Percentiles rank a stretch among this genome's conserved stretches.
phyloP scores from a whole-genome alignment of 305 asterid genomes.

The Solanum hybrid region DNA sequence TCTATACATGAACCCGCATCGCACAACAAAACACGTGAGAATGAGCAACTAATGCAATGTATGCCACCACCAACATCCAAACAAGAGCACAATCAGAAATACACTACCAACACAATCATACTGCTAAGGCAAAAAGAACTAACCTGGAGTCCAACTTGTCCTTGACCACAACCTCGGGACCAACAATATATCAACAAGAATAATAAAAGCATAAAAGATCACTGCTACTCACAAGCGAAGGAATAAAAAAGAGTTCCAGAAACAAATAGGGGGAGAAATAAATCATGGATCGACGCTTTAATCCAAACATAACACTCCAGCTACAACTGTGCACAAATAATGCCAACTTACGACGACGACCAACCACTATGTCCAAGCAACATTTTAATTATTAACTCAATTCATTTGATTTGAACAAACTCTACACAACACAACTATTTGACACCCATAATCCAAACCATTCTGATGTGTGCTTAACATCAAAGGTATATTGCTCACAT shows the following conservation, averaged over 20 bases:
- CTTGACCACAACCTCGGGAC: neutral
- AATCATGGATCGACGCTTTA: neutral
- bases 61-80: neutral
- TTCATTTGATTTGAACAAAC: neutral
- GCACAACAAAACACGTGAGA: neutral
- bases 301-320: neutral
- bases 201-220: neutral
- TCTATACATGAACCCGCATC: neutral
- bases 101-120: neutral
- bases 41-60: neutral
- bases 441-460: neutral
- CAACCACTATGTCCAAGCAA: neutral
- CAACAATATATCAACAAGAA: neutral
- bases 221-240: neutral
- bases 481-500: neutral
- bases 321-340: neutral
- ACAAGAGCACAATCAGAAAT: neutral
- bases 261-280: neutral
- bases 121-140: neutral
- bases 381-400: neutral
- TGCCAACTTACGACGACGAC: neutral
- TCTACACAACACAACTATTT: neutral
- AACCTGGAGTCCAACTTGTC: neutral
- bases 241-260: too few relatives aligned
- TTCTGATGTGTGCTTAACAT: neutral